These are phyloP conservation scores for Francoa sonchifolia DNA, from an alignment of 441 rosid genomes.

Conservation along the genomic window DNA sequence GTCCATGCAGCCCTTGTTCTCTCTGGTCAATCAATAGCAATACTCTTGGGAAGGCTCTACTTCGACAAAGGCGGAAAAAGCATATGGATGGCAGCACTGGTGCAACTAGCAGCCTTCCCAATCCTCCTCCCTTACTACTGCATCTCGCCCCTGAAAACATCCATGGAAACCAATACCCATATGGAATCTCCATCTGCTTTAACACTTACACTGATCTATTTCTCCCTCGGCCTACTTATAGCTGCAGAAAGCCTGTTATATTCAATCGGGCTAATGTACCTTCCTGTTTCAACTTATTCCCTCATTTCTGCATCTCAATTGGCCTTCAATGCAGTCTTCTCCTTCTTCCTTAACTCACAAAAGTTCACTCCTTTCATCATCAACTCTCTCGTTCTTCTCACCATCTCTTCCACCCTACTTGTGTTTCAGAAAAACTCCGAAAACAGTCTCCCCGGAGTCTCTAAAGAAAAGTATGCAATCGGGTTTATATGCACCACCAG, in stretches of 20 bases:
- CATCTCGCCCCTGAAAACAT: constrained; percentile 8
- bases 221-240: constrained; percentile 21
- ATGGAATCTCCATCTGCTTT: constrained; percentile 10
- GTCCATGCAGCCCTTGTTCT: constrained; percentile 24
- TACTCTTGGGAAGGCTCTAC: constrained; percentile 32
- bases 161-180: background rate
- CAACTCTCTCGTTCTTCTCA: constrained; percentile 39
- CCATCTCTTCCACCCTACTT: constrained; percentile 26
- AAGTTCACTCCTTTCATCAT: constrained; percentile 35
- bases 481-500: constrained; percentile 35
- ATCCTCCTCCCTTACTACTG: constrained; percentile 23
- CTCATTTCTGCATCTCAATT: constrained; percentile 35
- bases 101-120: constrained; percentile 36
- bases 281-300: constrained; percentile 46
- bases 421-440: constrained; percentile 24
- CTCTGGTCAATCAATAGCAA: constrained; percentile 26
- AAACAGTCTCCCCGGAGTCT: constrained; percentile 9
- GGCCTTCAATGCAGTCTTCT: constrained; percentile 41
- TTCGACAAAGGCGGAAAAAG: constrained; percentile 39
- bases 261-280: constrained; percentile 30
- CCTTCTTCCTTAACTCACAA: constrained; percentile 34
- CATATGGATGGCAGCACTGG: constrained; percentile 32
- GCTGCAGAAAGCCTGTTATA: constrained; percentile 22
- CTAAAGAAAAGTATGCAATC: constrained; percentile 22
- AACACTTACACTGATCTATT: constrained; percentile 22